Base-by-base conservation (phyloP, 2,329 filamentous ascomycete genomes). In the Epichloe aotearoae region DNA sequence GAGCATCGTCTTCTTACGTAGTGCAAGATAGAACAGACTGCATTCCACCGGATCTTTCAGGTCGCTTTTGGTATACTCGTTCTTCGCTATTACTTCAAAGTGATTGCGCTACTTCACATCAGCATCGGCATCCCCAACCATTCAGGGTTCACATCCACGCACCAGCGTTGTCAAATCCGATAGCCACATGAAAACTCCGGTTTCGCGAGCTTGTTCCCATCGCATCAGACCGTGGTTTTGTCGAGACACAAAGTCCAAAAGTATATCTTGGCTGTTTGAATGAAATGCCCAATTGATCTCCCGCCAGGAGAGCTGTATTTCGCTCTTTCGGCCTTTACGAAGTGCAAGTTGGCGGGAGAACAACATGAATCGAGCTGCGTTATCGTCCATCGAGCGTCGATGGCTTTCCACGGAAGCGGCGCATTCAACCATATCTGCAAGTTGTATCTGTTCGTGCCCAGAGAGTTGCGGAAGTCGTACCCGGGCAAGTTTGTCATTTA, bases 131-230 rank as follows among this genome's bases (percentile, higher is more conserved):
- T n/a, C 7, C 17, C 15, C 30, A 26, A 37, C 19, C 8, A 20
- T 26, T n/a, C 15, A 2, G 23, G 26, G 36, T 26, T 14, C 11
- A 20, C 15, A 30, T 26, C 49, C n/a, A 65, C 82, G 66, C 74
- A 93, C 88, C 63, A 97, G 71, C 20, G 88, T 82, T 50, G 76
- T 78, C 17, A 75, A 67, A 64, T 96, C 90, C 0, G 82, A 80
- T 55, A 98, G 75, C 91, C 93, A 98, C 82, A 96, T 91, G 62
- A 95, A 96, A 50, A 97, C 76, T 11, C 93, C 93, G 57, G 85
- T 88, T 62, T 94, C 85, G 45, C 85, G 77, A 1, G 91, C 93
- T 59, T 90, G 78, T 55, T 85, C 79, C 93, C 93, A 98, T 6
- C 84, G 71, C 70, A 97, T 75, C 53, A 80, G 83, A 1, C 84